phyloP scores from a whole-genome alignment of 768 basidiomycete species.

The Leucocoprinus sp. region DNA sequence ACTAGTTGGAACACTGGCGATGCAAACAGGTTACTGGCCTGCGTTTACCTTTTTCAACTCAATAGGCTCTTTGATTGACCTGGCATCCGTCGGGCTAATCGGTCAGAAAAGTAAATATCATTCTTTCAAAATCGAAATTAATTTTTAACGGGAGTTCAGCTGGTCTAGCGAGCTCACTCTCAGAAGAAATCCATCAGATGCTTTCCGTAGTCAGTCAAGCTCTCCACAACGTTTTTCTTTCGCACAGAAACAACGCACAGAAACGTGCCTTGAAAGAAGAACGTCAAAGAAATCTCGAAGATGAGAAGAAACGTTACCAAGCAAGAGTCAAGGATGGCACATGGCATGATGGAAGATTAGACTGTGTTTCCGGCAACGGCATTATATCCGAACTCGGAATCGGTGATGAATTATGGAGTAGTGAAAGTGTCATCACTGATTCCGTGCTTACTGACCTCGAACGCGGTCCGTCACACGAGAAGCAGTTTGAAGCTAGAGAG shows the following conservation, averaged over 20 bases:
- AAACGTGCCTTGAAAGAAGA: conserved; percentile 29
- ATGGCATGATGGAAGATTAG: conserved; percentile 85
- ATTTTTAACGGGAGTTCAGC: conserved; percentile 34
- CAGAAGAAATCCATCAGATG: conserved; percentile 79
- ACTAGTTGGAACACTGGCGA: conserved; percentile 62
- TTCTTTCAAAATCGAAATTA: neutral
- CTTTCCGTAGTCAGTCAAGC: conserved; percentile 70
- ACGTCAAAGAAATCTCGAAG: conserved; percentile 28
- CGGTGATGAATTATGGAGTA: conserved; percentile 58
- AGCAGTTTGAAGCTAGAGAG: conserved; percentile 4
- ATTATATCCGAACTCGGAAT: conserved; percentile 80
- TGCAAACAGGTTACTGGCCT: conserved; percentile 85
- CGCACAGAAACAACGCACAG: conserved; percentile 35
- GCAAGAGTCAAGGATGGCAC: conserved; percentile 50
- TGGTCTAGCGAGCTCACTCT: conserved; percentile 71
- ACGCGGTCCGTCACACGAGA: neutral
- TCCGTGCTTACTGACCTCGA: neutral
- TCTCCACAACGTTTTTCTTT: conserved; percentile 53
- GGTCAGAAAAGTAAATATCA: conserved; percentile 73
- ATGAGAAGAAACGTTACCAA: conserved; percentile 30
- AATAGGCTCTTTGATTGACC: conserved; percentile 74
- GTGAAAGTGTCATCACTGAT: conserved; percentile 14
- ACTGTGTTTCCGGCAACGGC: conserved; percentile 80
- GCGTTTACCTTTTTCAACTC: conserved; percentile 82
- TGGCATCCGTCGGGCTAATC: conserved; percentile 90